Evolutionary conservation across 2,329 filamentous ascomycete genomes (phyloP), one percentile per base, ranked within the genome.

Genomic region (Rosellinia necatrix): DNA sequence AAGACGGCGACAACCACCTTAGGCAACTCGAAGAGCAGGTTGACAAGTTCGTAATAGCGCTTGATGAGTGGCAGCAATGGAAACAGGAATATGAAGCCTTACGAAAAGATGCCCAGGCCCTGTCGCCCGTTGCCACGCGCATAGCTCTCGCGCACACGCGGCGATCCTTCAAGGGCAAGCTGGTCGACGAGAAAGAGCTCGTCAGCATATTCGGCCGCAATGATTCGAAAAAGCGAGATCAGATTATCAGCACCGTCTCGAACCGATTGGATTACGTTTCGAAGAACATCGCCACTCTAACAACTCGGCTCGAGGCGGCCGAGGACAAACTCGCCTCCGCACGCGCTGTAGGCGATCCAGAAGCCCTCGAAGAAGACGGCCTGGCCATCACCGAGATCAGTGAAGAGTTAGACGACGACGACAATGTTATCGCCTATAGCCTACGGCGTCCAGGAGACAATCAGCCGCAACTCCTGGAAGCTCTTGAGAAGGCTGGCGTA

Each of bases 61-160:
- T 97, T 49, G 85, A 86, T 60, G 88, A 96, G 75, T 99, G 93
- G 93, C 89, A 90, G 62, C 87, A 87, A 51, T 96, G 90, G 84
- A 92, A 96, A 71, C 85, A 89, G 43, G 93, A 97, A 71, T 97
- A 97, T 72, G 91, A 96, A 70, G 85, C 87, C 21, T 80, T 97
- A 59, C 92, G 90, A 70, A 91, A 96, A 70, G 91, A 96, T 67
- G 82, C 97, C 25, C 75, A 84, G 49, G 78, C 76, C 3, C 70
- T 87, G 22, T 71, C 79, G 30, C 71, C 77, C 37, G 74, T 77
- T 47, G 72, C 81, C 52, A 73, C 75, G 25, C 74, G 76, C 5
- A 74, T 82, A 15, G 81, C 85, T 24, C 80, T 92, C 24, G 75
- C 81, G 6, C 75, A 75, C 25, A 81, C 88, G 41, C 82, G 83